Evolutionary conservation across 495 filamentous ascomycete species (phyloP), one percentile per base, ranked within the genome.

Genomic region (Aspergillus affinis): DNA sequence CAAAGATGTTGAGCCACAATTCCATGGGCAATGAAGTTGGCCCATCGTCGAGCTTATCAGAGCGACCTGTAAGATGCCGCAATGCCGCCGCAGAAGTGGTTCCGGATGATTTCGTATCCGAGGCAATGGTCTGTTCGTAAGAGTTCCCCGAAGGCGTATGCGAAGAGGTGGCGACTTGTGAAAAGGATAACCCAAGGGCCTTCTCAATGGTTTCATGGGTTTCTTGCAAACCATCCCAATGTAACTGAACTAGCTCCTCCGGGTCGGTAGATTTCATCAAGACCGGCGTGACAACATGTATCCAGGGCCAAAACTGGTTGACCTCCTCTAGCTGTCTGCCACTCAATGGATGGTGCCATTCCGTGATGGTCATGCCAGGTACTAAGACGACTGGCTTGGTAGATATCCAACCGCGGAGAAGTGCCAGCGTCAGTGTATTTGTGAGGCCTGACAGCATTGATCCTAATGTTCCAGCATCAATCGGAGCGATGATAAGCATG

Each of bases 341-440:
- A 20, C 87, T 93, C 74, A 93, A 85, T 15, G 90, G 90, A 65
- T 93, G 89, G 68, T 92, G 85, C 91, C 91, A 96, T 84, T 90
- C 88, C 57, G 86, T 78, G 6, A 81, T 81, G 6, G 88, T 90
- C 90, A 96, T 93, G 48, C 87, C 89, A 0, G 91, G 91, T 15
- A 94, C 84, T 19, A 96, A 74, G 50, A 93, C 72, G 19, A 93
- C 90, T 62, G 90, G 87, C 74, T 94, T 94, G 2, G 85, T 84
- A 5, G 90, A 88, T 58, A 92, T 86, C 91, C 91, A 96, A 46
- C 88, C 86, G 27, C 91, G 83, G 47, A 96, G 69, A 6, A 93
- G 83, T 45, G 90, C 85, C 44, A 93, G 75, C 4, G 92, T 79
- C 49, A 92, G 78, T 7, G 83, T 91, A 62, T 88, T 89, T 4